Percentiles rank a stretch among this genome's conserved stretches.
Evolutionary conservation across 805 yeast species (phyloP).

Genomic region (Pichia thaimueangensis): DNA sequence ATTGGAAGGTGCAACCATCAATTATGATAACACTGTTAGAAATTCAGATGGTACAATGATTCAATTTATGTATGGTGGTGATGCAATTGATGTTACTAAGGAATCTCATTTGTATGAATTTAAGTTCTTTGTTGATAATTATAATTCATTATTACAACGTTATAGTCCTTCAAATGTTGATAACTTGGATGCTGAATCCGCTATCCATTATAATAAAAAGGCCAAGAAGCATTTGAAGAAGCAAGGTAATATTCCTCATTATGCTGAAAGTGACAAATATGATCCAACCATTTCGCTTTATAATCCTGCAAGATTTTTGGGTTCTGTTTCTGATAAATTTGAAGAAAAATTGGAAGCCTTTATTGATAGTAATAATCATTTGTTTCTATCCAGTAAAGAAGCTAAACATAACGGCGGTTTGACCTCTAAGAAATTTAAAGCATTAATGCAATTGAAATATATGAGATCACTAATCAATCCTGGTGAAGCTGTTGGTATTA

Average conservation of each 20-base stretch:
- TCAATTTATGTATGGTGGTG: slow-evolving; percentile 97
- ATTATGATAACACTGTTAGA: slow-evolving; percentile 92
- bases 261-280: slow-evolving; percentile 53
- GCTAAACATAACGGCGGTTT: slow-evolving; percentile 42
- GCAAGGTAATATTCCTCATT: slow-evolving; percentile 56
- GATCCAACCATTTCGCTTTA: slow-evolving; percentile 85
- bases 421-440: slow-evolving; percentile 80
- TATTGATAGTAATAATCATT: slow-evolving; percentile 46
- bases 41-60: slow-evolving; percentile 91
- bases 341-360: slow-evolving; percentile 72
- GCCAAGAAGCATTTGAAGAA: slow-evolving; percentile 65
- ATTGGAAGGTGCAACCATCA: slow-evolving; percentile 91
- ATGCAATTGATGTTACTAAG: slow-evolving; percentile 87
- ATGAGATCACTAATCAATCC: slow-evolving; percentile 94
- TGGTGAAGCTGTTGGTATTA: slow-evolving; percentile 97
- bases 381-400: slow-evolving; percentile 51
- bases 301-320: slow-evolving; percentile 86
- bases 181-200: slow-evolving; percentile 78
- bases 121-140: slow-evolving; percentile 87
- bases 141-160: slow-evolving; percentile 76
- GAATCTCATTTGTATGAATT: slow-evolving; percentile 93
- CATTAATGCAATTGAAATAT: slow-evolving; percentile 96
- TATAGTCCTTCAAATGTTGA: slow-evolving; percentile 78
- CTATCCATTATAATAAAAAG: slow-evolving; percentile 75
- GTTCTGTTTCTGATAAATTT: slow-evolving; percentile 88